Conservation (phyloP, 2,329 filamentous ascomycete genomes). For the Neoascochyta sp. region DNA sequence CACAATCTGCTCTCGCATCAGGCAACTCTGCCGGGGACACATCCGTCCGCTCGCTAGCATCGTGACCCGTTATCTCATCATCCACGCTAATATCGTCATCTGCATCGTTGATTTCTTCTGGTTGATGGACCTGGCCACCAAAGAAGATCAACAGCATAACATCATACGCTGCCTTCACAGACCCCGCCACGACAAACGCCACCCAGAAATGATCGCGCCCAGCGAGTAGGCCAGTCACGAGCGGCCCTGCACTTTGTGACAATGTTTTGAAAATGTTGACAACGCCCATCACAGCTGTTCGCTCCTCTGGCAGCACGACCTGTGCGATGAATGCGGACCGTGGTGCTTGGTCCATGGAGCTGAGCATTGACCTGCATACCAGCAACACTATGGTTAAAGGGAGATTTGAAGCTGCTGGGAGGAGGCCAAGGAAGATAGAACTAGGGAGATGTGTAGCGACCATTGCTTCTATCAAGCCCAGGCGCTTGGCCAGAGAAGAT, state of each 20-base stretch:
- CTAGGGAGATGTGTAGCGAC: constrained; percentile 37
- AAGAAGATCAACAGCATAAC: constrained; percentile 35
- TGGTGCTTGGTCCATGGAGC: constrained; percentile 40
- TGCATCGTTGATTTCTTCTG: no score
- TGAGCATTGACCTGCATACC: constrained; percentile 29
- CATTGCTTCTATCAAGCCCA: constrained; percentile 51
- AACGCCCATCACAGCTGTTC: constrained; percentile 41
- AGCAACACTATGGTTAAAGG: constrained; percentile 30
- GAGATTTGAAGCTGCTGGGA: constrained; percentile 24
- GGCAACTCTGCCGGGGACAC: no score
- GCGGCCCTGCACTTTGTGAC: constrained; percentile 34
- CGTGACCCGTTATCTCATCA: no score
- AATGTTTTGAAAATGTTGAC: constrained; percentile 40
- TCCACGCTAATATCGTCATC: no score
- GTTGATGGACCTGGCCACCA: constrained; percentile 23
- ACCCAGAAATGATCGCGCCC: constrained; percentile 36
- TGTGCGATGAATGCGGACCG: constrained; percentile 34
- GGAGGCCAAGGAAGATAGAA: constrained; percentile 33
- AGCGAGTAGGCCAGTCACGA: constrained; percentile 36
- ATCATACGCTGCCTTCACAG: constrained; percentile 37
- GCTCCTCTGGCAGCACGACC: constrained; percentile 34
- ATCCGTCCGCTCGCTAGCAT: no score
- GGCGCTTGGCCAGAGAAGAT: constrained; percentile 57
- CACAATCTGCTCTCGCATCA: no score
- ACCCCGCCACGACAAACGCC: constrained; percentile 39